Evolutionary conservation across 73 alveolate genomes (phyloP), one percentile per base, ranked within the genome.

Genomic region (Uronychia setigera): DNA sequence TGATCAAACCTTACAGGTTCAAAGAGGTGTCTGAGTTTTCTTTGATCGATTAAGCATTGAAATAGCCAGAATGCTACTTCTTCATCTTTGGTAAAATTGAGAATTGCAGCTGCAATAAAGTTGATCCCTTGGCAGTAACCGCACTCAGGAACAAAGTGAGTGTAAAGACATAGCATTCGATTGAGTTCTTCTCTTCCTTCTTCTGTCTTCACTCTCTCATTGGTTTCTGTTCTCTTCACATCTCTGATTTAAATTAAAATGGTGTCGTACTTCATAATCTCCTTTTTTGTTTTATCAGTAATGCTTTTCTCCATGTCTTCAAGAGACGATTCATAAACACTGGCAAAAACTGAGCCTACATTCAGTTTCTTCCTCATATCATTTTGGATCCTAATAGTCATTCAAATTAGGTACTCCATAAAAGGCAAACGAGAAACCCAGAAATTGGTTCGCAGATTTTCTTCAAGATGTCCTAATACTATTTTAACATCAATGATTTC

Each of bases 111-210:
- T 9, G 90, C 96, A 75, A 94, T 92, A 87, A 92, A 94, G 80
- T 94, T 94, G 96, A 94, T 94, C 58, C 98, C 98, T 92, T 94
- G 94, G 60, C 98, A 94, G 84, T 94, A 94, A 25, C 98, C 98
- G 57, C 92, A 91, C 59, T 94, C 97, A 11, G 98, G 97, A 19
- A 92, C 81, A 14, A 86, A 59, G 91, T 87, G 92, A 13, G 97
- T 96, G 26, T 84, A 76, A 1, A 94, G 87, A 0, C 74, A 60
- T 35, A 94, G 84, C 31, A 89, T 86, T 35, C 91, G 84, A 57
- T 87, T 60, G 30, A 94, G 57, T 67, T 92, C 76, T 29, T 58
- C 87, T 74, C 83, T 80, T 34, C 97, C 97, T 76, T 92, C 91
- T 34, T 90, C 92, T 11, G 82, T 35, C 77, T 81, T 81, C 83